These are phyloP conservation scores for Amauroascus verrucosus DNA, from an alignment of 2,329 filamentous ascomycete species.

Conservation along the genomic window DNA sequence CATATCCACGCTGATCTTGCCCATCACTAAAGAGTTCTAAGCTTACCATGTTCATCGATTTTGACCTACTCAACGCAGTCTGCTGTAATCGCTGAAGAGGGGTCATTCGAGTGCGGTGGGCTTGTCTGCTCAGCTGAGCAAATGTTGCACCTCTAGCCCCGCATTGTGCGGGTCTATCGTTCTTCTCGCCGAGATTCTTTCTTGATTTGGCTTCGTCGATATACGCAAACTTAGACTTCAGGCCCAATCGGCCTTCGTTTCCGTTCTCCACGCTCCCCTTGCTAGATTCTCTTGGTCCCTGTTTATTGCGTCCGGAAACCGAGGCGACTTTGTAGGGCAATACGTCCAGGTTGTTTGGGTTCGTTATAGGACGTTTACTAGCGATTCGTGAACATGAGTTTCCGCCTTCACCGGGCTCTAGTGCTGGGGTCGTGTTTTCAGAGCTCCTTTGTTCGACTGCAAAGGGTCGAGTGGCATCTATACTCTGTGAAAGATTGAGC, in stretches of 20 bases:
- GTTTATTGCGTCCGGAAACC: neutral
- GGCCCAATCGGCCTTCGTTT: neutral
- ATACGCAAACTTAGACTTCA: conserved; percentile 2
- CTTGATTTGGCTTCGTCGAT: neutral
- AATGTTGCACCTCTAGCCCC: neutral
- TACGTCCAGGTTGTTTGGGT: neutral
- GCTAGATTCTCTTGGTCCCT: neutral
- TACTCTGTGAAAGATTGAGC: conserved; percentile 34
- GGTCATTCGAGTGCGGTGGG: conserved; percentile 23
- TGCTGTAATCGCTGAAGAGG: conserved; percentile 35
- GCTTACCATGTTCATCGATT: conserved; percentile 25
- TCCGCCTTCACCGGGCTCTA: neutral
- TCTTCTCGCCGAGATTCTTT: neutral
- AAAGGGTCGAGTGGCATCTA: neutral
- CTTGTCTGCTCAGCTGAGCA: conserved; percentile 10
- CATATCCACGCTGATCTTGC: conserved; percentile 15
- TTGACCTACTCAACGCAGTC: conserved; percentile 31
- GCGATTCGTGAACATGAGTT: neutral
- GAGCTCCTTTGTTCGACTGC: neutral
- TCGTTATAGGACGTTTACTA: neutral
- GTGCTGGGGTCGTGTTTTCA: neutral
- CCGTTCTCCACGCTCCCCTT: neutral
- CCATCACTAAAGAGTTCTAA: neutral
- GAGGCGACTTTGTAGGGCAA: neutral
- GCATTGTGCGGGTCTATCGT: neutral